Evolutionary conservation across 441 rosid species (phyloP), one percentile per base, ranked within the genome.

Genomic region (Populus hybrid): DNA sequence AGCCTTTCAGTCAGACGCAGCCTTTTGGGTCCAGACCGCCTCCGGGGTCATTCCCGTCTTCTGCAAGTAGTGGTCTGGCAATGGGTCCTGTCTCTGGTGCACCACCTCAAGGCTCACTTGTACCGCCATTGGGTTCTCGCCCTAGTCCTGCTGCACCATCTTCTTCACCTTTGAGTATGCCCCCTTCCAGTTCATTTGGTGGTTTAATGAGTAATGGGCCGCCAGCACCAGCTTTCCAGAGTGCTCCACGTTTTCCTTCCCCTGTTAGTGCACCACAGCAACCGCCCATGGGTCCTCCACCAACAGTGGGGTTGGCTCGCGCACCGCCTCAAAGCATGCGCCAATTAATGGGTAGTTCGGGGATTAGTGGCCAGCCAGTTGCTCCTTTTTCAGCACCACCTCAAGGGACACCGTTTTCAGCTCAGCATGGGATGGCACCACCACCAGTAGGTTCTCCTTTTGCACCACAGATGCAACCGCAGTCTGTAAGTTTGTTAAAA

Each of bases 1-100:
- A 86, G 12, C 86, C 89, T 20, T 88, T 90, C 35, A 32, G 35
- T 32, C 94, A 87, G 69, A 84, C 90, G 24, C 70, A 86, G 14
- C 86, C 89, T 20, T 88, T 90, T 85, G 93, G 91, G 36, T 76
- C 91, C 71, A 89, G 97, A 79, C 94, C 93, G 0, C 87, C 91
- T 73, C 86, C 92, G 65, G 89, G 90, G 18, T 85, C 92, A 18
- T 79, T 90, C 75, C 91, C 94, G 28, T 80, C 86, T 35, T 76
- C 87, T 4, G 66, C 85, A 59, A 86, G 85, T 10, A 80, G 86
- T 59, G 80, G 81, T 34, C 69, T 65, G 36, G 77, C 57, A 75
- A 70, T 57, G 71, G 82, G 80, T 21, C 75, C 78, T 72, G 65
- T 74, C 24, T 77, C 82, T 36, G 76, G 78, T 65, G 68, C 75